A percentile compares a stretch with the other conserved stretches of the same genome.
Evolutionary conservation across 148 eudicot species (phyloP).

Genomic region (Bassia scoparia): DNA sequence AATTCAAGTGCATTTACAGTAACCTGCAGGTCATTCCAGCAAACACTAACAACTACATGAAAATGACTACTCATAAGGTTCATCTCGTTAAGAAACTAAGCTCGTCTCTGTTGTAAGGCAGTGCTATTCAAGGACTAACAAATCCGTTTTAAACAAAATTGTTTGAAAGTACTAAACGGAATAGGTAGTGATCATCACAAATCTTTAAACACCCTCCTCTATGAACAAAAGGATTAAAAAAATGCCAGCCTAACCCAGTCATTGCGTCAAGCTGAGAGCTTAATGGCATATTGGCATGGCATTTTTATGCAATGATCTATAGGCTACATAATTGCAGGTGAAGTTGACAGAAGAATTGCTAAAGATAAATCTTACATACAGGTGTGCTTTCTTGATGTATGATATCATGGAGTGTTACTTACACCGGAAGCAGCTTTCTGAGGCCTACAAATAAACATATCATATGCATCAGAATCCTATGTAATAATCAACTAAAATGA

Average conservation of each 20-base stretch:
- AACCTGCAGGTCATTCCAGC: not conserved
- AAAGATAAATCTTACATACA: conserved; percentile 53
- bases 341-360: not conserved
- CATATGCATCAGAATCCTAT: not conserved
- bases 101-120: not conserved
- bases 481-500: not conserved
- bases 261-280: not conserved
- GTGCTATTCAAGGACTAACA: not conserved
- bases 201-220: not conserved
- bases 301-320: not conserved
- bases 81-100: not conserved
- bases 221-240: not conserved
- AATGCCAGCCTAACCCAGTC: not conserved
- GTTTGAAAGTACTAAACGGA: not conserved
- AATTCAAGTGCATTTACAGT: not conserved
- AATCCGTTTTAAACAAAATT: not conserved
- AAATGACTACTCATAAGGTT: no score
- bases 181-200: not conserved
- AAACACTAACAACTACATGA: not conserved
- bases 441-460: conserved; percentile 43
- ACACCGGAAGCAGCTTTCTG: conserved; percentile 53
- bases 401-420: conserved; percentile 89
- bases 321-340: not conserved
- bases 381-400: conserved; percentile 86
- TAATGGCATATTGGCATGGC: not conserved